Percentiles rank a stretch among this genome's conserved stretches.
These are phyloP conservation scores for Suillus sp. DNA, from an alignment of 768 basidiomycete genomes.

Conservation along the genomic window DNA sequence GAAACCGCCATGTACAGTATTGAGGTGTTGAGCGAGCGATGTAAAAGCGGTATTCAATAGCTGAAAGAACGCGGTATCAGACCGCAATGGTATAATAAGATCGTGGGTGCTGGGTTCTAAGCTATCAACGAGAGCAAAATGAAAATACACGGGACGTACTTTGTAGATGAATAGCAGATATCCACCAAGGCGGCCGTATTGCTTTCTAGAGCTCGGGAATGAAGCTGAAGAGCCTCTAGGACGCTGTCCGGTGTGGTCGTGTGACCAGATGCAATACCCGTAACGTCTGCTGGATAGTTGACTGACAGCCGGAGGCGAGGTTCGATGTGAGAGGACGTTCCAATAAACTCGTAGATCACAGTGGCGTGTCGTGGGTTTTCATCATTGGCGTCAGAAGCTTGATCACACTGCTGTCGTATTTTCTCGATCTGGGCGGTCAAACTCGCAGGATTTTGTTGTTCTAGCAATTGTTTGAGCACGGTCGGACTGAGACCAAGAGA, in stretches of 20 bases:
- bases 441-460: conserved; percentile 19
- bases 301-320: conserved; percentile 60
- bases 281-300: conserved; percentile 17
- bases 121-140: not conserved
- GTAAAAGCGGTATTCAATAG: conserved; percentile 65
- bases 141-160: not conserved
- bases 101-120: conserved; percentile 38
- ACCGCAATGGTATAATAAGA: conserved; percentile 75
- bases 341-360: conserved; percentile 60
- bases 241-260: conserved; percentile 19
- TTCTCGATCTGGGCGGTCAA: conserved; percentile 2
- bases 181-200: not conserved
- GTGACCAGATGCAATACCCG: not conserved
- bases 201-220: conserved; percentile 4
- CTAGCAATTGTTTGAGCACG: conserved; percentile 47
- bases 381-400: not conserved
- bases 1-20: conserved; percentile 53
- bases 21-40: conserved; percentile 54
- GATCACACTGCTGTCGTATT: conserved; percentile 8
- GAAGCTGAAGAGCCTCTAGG: conserved; percentile 12
- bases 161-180: not conserved
- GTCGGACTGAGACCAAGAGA: conserved; percentile 62
- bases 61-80: conserved; percentile 80
- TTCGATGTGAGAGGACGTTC: conserved; percentile 49
- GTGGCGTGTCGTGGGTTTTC: conserved; percentile 17